Base-by-base conservation (phyloP, 2,329 filamentous ascomycete genomes). In the Onygenales sp. region DNA sequence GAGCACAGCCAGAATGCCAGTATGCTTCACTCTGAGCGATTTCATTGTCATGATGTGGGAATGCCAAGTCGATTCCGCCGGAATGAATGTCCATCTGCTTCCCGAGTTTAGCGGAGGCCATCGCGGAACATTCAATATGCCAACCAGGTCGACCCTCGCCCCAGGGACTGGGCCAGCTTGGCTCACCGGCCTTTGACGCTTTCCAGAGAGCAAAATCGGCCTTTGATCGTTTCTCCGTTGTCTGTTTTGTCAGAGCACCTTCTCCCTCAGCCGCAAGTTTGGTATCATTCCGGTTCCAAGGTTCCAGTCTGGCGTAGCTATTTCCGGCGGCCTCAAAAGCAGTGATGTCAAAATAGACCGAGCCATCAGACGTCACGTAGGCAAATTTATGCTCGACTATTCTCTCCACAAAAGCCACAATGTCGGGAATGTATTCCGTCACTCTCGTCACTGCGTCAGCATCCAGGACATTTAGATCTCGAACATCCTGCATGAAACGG, bases 71-170 rank as follows among this genome's bases (percentile, higher is more conserved):
- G 56, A 95, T 86, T 54, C 92, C 92, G 32, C 92, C 91, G 21
- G 89, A 94, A 69, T 96, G 92, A 52, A 96, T 88, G 67, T 97
- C 92, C 76, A 97, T 90, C 57, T 85, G 80, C 32, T 83, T 78
- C 5, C 91, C 91, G 1, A 97, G 75, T n/a, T 90, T 80, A 58
- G 91, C 88, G 2, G 87, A 92, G 0, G 91, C 90, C 92, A 97
- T 96, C 13, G 90, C 90, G 1, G 86, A 91, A 82, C 92, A 96
- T 73, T 96, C 91, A 64, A 96, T 96, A 66, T 96, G 92, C 92
- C 92, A 97, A 14, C 92, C 92, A 1, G 92, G 92, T 44, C 92
- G 79, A 4, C 91, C 91, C 53, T 84, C 78, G 4, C 92, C 90
- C 91, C 92, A 97, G 3, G 84, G 83, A 61, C 87, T 93, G 5